Conservation (phyloP, 208 protist species). For the Pavlovales sp. region DNA sequence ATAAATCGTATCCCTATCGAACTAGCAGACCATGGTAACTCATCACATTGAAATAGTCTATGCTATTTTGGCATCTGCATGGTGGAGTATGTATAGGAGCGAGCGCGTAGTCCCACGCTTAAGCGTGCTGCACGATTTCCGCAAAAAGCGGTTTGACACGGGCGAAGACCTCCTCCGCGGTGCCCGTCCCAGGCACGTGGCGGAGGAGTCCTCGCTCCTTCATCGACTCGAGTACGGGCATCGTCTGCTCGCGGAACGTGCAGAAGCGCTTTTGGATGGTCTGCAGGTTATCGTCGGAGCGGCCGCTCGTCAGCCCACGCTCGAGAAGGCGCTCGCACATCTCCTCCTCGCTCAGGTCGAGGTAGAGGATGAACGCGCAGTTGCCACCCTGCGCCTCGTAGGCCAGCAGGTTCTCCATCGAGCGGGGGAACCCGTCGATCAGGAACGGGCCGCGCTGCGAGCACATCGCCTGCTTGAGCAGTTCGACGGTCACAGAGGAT, state of each 20-base stretch:
- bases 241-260: slow-evolving; percentile 1
- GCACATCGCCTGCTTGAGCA: background rate
- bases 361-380: slow-evolving; percentile 7
- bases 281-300: slow-evolving; percentile 13
- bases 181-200: background rate
- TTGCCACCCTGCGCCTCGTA: background rate
- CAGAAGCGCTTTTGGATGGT: slow-evolving; percentile 20
- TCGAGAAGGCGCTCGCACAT: slow-evolving; percentile 16
- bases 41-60: no score
- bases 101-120: no score
- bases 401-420: background rate
- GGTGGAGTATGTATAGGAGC: no score
- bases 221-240: background rate
- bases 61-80: no score
- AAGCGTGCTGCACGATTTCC: no score
- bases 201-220: background rate
- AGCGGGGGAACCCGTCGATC: slow-evolving; percentile 28
- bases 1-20: no score
- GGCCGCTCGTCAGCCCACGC: background rate
- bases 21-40: no score
- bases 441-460: background rate
- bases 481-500: background rate
- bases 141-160: background rate
- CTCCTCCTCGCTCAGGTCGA: slow-evolving; percentile 8
- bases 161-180: background rate